Conservation (phyloP, 192 early-diverging fungal species). For the Umbelopsis sp. region DNA sequence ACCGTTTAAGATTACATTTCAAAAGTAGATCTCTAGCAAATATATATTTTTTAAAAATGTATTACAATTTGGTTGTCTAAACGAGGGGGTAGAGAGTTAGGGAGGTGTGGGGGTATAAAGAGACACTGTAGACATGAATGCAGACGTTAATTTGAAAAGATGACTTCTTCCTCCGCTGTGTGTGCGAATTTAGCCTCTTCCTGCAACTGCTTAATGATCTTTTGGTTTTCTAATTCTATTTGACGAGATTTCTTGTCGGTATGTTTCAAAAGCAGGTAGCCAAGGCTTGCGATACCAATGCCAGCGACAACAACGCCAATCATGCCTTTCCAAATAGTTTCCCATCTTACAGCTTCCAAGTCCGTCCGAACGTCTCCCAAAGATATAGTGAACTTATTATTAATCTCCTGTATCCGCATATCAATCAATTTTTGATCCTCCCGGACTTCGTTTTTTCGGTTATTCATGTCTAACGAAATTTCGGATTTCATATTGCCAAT, state of each 20-base stretch:
- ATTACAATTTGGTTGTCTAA: conserved; percentile 15
- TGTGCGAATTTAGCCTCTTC: conserved; percentile 36
- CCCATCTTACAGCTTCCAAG: conserved; percentile 87
- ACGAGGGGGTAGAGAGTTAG: neutral
- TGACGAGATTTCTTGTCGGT: conserved; percentile 19
- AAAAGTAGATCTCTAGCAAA: too few relatives aligned
- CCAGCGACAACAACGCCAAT: conserved; percentile 32
- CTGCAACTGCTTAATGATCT: conserved; percentile 27
- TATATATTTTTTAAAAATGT: neutral
- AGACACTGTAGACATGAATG: neutral
- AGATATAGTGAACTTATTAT: conserved; percentile 82
- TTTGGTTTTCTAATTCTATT: conserved; percentile 23
- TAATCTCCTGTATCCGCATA: conserved; percentile 79
- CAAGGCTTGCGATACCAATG: conserved; percentile 31
- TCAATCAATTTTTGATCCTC: conserved; percentile 80
- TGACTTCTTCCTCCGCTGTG: conserved; percentile 38
- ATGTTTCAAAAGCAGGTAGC: conserved; percentile 34
- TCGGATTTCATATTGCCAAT: conserved; percentile 78
- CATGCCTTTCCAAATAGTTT: conserved; percentile 78
- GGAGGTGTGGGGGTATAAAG: neutral
- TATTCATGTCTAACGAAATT: conserved; percentile 90
- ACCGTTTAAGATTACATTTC: too few relatives aligned
- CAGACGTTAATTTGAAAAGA: conserved; percentile 22
- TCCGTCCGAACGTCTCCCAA: conserved; percentile 84
- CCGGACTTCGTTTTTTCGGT: conserved; percentile 80